phyloP scores from a whole-genome alignment of 2,329 filamentous ascomycete genomes.

The Exutisphaerella laricina region DNA sequence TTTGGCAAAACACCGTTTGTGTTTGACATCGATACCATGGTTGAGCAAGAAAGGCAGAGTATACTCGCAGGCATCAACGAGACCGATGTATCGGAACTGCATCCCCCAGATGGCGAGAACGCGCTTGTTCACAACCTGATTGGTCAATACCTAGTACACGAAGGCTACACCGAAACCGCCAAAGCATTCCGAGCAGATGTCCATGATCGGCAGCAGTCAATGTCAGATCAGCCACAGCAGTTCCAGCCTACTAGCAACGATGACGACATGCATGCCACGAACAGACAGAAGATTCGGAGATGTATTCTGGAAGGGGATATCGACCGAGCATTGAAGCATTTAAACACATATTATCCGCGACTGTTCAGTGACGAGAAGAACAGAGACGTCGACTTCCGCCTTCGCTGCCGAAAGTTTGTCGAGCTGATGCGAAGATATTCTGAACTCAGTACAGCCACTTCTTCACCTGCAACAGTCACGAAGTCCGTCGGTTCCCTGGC shows the following conservation, averaged over 20 bases:
- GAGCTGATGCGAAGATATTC: constrained; percentile 81
- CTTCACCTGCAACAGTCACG: constrained; percentile 27
- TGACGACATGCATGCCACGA: constrained; percentile 64
- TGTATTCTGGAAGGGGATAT: constrained; percentile 90
- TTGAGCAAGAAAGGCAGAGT: constrained; percentile 59
- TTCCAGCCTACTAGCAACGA: constrained; percentile 46
- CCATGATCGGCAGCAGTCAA: constrained; percentile 59
- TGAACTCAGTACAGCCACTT: constrained; percentile 51
- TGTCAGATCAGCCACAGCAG: constrained; percentile 35
- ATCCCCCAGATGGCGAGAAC: constrained; percentile 63
- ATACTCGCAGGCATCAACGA: constrained; percentile 58
- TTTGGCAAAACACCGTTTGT: constrained; percentile 70
- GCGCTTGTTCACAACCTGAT: constrained; percentile 76
- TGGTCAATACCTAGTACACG: constrained; percentile 85
- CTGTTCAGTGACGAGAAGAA: constrained; percentile 65
- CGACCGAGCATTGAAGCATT: constrained; percentile 80
- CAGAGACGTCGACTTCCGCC: constrained; percentile 77
- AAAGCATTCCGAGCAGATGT: constrained; percentile 76
- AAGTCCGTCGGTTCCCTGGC: constrained; percentile 25
- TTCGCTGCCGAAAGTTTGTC: constrained; percentile 87
- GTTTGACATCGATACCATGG: constrained; percentile 84
- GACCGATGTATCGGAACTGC: constrained; percentile 54
- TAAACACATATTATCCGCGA: constrained; percentile 68
- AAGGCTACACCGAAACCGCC: constrained; percentile 91
- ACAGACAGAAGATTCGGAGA: constrained; percentile 74